Evolutionary conservation across 2,329 filamentous ascomycete species (phyloP).

Genomic region (Chlorencoelia australis): DNA sequence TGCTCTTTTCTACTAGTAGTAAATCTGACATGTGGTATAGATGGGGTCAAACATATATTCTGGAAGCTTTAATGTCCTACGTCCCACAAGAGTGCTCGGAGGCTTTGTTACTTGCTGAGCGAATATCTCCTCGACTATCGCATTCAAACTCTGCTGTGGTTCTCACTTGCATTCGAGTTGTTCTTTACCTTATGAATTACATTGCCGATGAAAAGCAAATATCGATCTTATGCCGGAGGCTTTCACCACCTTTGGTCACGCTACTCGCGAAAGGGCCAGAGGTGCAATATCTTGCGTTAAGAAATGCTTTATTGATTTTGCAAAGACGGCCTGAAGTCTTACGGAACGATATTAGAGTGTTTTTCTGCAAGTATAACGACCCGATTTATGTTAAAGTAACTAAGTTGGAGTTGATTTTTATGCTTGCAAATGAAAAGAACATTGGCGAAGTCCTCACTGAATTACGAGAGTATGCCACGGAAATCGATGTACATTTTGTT

Average conservation of each 20-base stretch:
- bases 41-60: slow-evolving; percentile 98
- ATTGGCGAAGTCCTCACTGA: slow-evolving; percentile 93
- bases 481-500: slow-evolving; percentile 98
- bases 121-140: slow-evolving; percentile 88
- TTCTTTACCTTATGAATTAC: slow-evolving; percentile 98
- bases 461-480: slow-evolving; percentile 89
- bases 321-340: slow-evolving; percentile 88
- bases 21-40: slow-evolving; percentile 33
- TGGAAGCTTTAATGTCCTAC: slow-evolving; percentile 96
- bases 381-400: slow-evolving; percentile 99
- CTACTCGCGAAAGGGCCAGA: slow-evolving; percentile 92
- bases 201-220: slow-evolving; percentile 88
- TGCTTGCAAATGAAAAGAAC: slow-evolving; percentile 92
- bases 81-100: slow-evolving; percentile 86
- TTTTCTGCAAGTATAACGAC: slow-evolving; percentile 99
- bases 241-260: slow-evolving; percentile 91
- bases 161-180: slow-evolving; percentile 89
- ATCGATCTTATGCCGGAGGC: slow-evolving; percentile 75
- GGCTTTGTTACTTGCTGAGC: slow-evolving; percentile 80
- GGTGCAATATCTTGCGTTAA: slow-evolving; percentile 91
- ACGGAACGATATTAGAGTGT: slow-evolving; percentile 92
- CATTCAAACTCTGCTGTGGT: slow-evolving; percentile 97
- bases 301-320: slow-evolving; percentile 88
- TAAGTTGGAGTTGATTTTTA: slow-evolving; percentile 96
- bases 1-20: neutral